Evolutionary conservation across 2,329 filamentous ascomycete genomes (phyloP).

Genomic region (Exophiala lecanii-corni): DNA sequence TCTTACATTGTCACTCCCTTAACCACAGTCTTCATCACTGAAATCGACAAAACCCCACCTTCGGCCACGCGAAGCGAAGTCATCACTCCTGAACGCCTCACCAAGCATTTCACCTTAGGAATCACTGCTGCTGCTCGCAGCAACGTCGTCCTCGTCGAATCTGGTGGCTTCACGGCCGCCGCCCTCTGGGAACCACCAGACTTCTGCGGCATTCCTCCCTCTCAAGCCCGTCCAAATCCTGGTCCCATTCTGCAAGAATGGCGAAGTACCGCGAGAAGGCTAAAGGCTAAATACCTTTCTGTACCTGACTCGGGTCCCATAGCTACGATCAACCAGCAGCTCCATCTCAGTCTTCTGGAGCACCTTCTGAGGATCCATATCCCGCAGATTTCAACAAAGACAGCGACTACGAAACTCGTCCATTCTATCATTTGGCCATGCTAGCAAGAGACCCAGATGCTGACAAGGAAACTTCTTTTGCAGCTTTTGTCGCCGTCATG

Average conservation of each 20-base stretch:
- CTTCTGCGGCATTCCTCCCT: conserved; percentile 25
- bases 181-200: conserved; percentile 27
- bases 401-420: conserved; percentile 23
- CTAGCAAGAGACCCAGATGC: conserved; percentile 19
- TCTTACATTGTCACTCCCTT: conserved; percentile 24
- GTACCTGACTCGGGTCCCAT: conserved; percentile 24
- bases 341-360: conserved; percentile 24
- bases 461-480: conserved; percentile 9
- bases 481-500: conserved; percentile 20
- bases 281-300: conserved; percentile 26
- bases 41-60: conserved; percentile 21
- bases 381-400: conserved; percentile 28
- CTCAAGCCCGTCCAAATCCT: conserved; percentile 24
- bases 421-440: conserved; percentile 25
- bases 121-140: conserved; percentile 24
- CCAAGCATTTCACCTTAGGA: conserved; percentile 25
- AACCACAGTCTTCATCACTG: conserved; percentile 27
- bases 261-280: conserved; percentile 15
- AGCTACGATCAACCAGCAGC: conserved; percentile 26
- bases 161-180: conserved; percentile 20
- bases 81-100: conserved; percentile 21
- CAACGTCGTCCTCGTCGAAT: conserved; percentile 21
- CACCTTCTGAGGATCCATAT: conserved; percentile 25
- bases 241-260: conserved; percentile 25
- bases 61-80: conserved; percentile 12